Base-by-base conservation (phyloP, 139 green algal genomes). In the Chlorella sp. region DNA sequence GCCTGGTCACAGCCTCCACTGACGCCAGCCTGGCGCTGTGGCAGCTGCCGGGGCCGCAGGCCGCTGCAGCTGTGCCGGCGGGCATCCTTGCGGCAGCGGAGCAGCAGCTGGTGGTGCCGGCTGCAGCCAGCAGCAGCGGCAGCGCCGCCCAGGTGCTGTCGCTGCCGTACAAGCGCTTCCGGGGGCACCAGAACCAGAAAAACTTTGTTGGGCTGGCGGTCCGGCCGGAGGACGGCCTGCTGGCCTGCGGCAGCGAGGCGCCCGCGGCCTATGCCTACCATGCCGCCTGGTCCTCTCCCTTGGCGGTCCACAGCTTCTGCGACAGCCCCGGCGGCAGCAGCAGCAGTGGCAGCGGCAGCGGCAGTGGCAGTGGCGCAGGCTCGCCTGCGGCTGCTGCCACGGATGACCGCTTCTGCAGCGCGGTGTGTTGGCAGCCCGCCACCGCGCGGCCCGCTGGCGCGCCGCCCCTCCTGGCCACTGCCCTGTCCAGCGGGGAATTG, bases 191-290 rank as follows among this genome's bases (percentile, higher is more conserved):
- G 36, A 99, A 99, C 85, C 83, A 91, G 54, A 94, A 95, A 64
- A 97, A 99, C 87, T 99, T 99, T 85, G 95, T 98, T 28, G 96
- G 96, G 11, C 85, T 99, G 46, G 74, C 92, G 2, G 93, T 98
- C 38, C 56, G 75, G 20, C 44, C 83, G 0, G 88, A 93, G 11
- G 91, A 93, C 19, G 90, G 89, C 19, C 85, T 98, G 20, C 60
- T 98, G 6, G 95, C 96, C 7, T 93, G 88, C 54, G 96, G 96
- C 46, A 95, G 89, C 41, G 96, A 98, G 78, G 92, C 83, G 16
- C 40, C 79, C 0, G 48, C 64, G 1, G 83, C 75, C 11, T 85
- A 76, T 26, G 64, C 73, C 16, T 92, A 92, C 87, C 69, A 88
- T n/a, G 82, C 58, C 3, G 30, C 32, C 67, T 90, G 87, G 81